Evolutionary conservation across 306 rosid genomes (phyloP), one percentile per base, ranked within the genome.

Genomic region (Dalbergia cochinchinensis): DNA sequence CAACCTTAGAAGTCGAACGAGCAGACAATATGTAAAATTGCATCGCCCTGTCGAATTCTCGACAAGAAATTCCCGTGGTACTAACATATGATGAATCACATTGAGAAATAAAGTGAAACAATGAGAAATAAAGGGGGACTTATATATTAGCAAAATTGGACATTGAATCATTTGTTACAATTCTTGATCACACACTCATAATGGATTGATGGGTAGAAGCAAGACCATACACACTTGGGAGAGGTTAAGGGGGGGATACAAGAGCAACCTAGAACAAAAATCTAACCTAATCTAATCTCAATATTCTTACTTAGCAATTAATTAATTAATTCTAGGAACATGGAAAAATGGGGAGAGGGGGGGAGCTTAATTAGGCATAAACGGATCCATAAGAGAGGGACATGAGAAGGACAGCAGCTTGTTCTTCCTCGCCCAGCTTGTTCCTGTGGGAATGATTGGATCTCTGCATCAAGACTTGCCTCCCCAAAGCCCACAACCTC

Each of bases 321-420:
- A 54, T 16, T 50, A n/a, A n/a, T n/a, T 5, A 50, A 47, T 47
- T 51, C 18, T 51, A n/a, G 10, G 6, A 1, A 15, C 6, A 18
- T 15, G 5, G 15, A 53, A 37, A 37, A 37, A 4, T 4, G 1
- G 41, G 41, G 20, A 10, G 22, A 18, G 20, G 1, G 41, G 41
- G 20, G 20, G 22, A 18, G 20, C 9, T 4, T 37, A 1, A 6
- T 82, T 80, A 84, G 81, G 88, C 87, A 89, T 91, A 96, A 33
- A 96, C 98, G 11, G 94, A 93, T 80, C 97, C 98, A 82, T 89
- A 90, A 15, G 99, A 93, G 0, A 96, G 91, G n/a, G 98, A 94
- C 99, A 96, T 96, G 55, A 96, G 80, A 3, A 96, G 15, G 19
- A 96, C 92, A 0, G 99, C 99, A 18, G 99, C 98, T 89, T 91